Evolutionary conservation across 1,284 basidiomycete genomes (phyloP), one percentile per base, ranked within the genome.

Genomic region (Moniliella sp.): DNA sequence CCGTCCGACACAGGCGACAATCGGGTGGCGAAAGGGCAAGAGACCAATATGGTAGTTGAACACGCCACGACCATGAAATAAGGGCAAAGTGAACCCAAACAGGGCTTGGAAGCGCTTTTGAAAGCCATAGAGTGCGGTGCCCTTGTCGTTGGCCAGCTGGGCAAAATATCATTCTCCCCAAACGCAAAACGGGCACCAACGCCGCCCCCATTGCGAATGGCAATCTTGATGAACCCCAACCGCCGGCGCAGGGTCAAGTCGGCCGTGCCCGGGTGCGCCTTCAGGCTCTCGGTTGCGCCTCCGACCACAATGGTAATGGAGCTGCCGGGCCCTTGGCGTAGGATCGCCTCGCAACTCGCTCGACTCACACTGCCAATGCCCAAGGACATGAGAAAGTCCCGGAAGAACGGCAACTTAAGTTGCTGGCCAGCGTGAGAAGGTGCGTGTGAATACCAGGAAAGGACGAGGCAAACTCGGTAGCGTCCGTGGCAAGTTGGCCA

Each of bases 281-380:
- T 77, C 48, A 99, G 63, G 55, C 78, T 82, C 66, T 97, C 91
- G 4, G 84, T 76, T 0, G 91, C 91, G 9, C 88, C 91, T 2
- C 88, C 88, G 0, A 99, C 78, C 1, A 99, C 88, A 39, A 99
- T 97, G 2, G 79, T 79, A 50, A 93, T 84, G 0, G 80, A 73
- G 18, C 55, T 62, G 4, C 69, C 69, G 1, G 57, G 55, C 2
- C 62, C 61, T 44, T 44, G 38, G 1, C 31, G 19, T 69, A 99
- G 67, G 36, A 94, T 88, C 54, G 81, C 81, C 28, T 76, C 75
- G 62, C 88, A 99, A 1, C 80, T 79, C 30, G 69, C 63, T 59
- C 80, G 86, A 45, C 78, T 81, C 12, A 99, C 91, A 33, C 80
- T 86, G 61, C 78, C 80, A 32, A 94, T 72, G 8, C 88, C 88